Percentiles rank a stretch among this genome's conserved stretches.
Conservation (phyloP, 768 basidiomycete species). For the Pleurotus tuber-regium region DNA sequence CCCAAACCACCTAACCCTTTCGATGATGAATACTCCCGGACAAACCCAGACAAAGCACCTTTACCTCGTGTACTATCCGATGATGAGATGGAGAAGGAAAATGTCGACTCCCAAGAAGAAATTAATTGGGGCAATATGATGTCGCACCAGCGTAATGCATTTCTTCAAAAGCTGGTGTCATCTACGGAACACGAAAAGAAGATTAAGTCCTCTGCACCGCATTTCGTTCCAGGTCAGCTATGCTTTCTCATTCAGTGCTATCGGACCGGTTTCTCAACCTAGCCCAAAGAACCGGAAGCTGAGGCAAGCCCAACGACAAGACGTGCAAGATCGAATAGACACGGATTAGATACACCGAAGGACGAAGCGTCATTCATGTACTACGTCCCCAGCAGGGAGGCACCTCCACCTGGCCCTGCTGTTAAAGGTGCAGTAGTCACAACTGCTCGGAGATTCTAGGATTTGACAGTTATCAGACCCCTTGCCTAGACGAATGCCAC, state of each 20-base stretch:
- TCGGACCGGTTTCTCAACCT: background rate
- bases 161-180: conserved; percentile 67
- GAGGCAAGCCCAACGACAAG: conserved; percentile 24
- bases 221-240: conserved; percentile 44
- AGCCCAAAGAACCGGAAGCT: conserved; percentile 21
- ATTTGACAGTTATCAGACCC: conserved; percentile 11
- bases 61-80: conserved; percentile 51
- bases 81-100: conserved; percentile 60
- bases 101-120: conserved; percentile 77
- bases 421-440: conserved; percentile 15
- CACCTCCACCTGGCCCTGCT: conserved; percentile 22
- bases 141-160: conserved; percentile 67
- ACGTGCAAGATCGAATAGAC: conserved; percentile 32
- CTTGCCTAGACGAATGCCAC: conserved; percentile 11
- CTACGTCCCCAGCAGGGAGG: conserved; percentile 43
- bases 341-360: conserved; percentile 31
- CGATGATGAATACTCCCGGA: conserved; percentile 59
- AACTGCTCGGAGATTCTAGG: no score
- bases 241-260: conserved; percentile 1
- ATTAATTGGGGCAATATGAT: conserved; percentile 74
- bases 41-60: conserved; percentile 63
- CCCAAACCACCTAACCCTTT: conserved; percentile 69
- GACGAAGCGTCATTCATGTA: conserved; percentile 48
- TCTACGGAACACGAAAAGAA: conserved; percentile 52
- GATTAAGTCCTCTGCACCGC: conserved; percentile 36